phyloP scores from a whole-genome alignment of 2,329 filamentous ascomycete genomes.

The Aspergillus jensenii region DNA sequence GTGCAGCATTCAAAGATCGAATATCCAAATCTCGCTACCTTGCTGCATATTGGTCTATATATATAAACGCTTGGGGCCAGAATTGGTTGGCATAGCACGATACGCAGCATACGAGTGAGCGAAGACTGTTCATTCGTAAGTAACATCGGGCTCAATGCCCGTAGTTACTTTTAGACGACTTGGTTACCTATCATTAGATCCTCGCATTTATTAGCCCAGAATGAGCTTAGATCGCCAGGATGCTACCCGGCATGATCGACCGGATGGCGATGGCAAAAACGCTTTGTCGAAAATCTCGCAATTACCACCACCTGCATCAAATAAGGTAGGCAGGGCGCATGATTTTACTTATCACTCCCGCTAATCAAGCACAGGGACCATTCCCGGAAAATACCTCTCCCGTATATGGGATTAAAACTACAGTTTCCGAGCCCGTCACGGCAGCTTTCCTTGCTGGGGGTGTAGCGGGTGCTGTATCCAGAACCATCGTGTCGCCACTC shows the following conservation, averaged over 20 bases:
- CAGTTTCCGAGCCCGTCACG: conserved; percentile 75
- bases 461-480: conserved; percentile 92
- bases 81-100: background rate
- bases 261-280: conserved; percentile 18
- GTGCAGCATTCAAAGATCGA: background rate
- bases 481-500: conserved; percentile 93
- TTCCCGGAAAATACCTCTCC: conserved; percentile 19
- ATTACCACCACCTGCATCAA: conserved; percentile 19
- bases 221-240: conserved; percentile 40
- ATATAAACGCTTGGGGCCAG: background rate
- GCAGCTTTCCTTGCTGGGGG: conserved; percentile 94
- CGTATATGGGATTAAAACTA: conserved; percentile 28
- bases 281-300: conserved; percentile 22
- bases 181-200: background rate
- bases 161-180: background rate
- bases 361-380: conserved; percentile 19
- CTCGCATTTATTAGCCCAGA: conserved; percentile 8
- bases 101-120: background rate
- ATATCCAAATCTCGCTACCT: background rate
- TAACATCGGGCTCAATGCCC: background rate
- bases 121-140: background rate
- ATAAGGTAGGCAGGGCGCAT: conserved; percentile 22
- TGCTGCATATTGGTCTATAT: background rate
- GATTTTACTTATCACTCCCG: background rate
- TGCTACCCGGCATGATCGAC: conserved; percentile 19